Evolutionary conservation across 331 rosid genomes (phyloP).

Genomic region (Malus hybrid): DNA sequence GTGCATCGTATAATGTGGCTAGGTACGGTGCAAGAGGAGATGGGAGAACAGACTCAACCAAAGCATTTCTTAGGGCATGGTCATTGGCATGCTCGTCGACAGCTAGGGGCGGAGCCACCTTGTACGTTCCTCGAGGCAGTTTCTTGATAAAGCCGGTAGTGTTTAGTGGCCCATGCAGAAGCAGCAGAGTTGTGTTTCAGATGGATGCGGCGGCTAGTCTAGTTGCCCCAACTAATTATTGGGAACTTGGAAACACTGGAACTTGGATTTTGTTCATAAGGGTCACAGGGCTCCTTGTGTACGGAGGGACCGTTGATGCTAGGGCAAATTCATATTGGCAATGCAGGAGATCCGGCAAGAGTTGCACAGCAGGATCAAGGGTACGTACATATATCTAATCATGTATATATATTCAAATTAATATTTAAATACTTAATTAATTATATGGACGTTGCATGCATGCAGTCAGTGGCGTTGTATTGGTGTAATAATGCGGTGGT

Average conservation of each 20-base stretch:
- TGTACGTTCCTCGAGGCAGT: slow-evolving; percentile 17
- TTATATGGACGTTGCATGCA: no score
- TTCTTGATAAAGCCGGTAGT: not conserved
- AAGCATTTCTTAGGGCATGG: slow-evolving; percentile 21
- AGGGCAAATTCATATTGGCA: slow-evolving; percentile 10
- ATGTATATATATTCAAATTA: not conserved
- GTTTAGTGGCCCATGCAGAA: slow-evolving; percentile 18
- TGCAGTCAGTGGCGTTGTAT: slow-evolving; percentile 9
- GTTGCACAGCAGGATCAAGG: slow-evolving; percentile 16
- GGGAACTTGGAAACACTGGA: slow-evolving; percentile 14
- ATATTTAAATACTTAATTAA: no score
- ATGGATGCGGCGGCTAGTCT: slow-evolving; percentile 9
- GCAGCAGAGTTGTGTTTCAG: slow-evolving; percentile 10
- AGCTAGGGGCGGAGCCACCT: not conserved
- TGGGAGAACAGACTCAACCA: slow-evolving; percentile 8
- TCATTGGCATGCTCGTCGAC: not conserved
- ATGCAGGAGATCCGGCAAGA: not conserved
- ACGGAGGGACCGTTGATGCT: slow-evolving; percentile 16
- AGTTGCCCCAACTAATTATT: slow-evolving; percentile 18
- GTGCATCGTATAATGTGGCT: slow-evolving; percentile 11
- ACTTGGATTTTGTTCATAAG: slow-evolving; percentile 16
- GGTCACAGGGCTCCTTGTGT: slow-evolving; percentile 2
- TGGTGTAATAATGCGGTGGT: slow-evolving; percentile 12
- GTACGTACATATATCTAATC: not conserved
- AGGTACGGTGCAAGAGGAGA: slow-evolving; percentile 13